Evolutionary conservation across 345 rosid genomes (phyloP).

Genomic region (Noccaea caerulescens): DNA sequence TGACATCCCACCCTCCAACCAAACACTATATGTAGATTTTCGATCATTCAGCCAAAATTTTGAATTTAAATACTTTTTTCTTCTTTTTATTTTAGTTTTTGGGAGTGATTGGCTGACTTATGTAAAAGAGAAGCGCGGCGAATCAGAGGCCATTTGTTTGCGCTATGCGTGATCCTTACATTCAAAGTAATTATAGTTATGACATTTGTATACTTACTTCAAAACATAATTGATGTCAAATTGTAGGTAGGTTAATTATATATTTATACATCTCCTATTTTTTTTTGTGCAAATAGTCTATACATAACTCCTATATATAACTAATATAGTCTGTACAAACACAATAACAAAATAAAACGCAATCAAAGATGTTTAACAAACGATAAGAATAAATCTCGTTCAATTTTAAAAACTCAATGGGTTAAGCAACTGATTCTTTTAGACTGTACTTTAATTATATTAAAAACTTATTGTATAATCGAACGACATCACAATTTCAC

Average conservation of each 20-base stretch:
- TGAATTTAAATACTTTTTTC: conserved; percentile 24
- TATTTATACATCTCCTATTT: too few relatives aligned
- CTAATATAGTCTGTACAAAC: too few relatives aligned
- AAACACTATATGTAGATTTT: conserved; percentile 10
- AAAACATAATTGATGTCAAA: too few relatives aligned
- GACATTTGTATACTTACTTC: not conserved
- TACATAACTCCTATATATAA: too few relatives aligned
- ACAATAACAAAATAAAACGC: too few relatives aligned
- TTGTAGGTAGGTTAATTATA: too few relatives aligned
- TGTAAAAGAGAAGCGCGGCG: conserved; percentile 15
- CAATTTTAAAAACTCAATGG: not conserved
- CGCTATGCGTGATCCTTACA: not conserved
- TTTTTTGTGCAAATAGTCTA: too few relatives aligned
- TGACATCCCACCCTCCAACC: conserved; percentile 34
- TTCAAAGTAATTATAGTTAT: conserved; percentile 18
- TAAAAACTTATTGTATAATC: not conserved
- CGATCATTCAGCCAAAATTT: conserved; percentile 2
- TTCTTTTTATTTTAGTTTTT: not conserved
- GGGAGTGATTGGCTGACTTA: conserved; percentile 2
- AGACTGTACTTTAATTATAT: not conserved
- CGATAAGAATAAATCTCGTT: too few relatives aligned
- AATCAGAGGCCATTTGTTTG: conserved; percentile 11
- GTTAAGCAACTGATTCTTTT: not conserved
- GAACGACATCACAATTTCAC: not conserved
- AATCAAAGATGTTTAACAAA: too few relatives aligned